These are phyloP conservation scores for Tricholomella constricta DNA, from an alignment of 768 basidiomycete genomes.

Conservation along the genomic window DNA sequence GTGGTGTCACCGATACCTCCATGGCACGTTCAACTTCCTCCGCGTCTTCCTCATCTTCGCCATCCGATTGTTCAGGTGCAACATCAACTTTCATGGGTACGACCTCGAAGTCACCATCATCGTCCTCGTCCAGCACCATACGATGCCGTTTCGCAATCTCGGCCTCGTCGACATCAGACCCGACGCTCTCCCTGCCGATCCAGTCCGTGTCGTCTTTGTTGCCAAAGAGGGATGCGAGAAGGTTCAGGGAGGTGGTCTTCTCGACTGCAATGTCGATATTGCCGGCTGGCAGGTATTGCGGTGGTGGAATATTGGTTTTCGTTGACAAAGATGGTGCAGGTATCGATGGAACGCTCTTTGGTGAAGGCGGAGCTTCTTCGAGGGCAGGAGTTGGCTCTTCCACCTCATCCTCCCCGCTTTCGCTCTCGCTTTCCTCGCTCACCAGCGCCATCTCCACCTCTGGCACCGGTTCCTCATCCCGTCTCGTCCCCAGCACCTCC, in stretches of 20 bases:
- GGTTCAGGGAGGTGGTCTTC: slow-evolving; percentile 45
- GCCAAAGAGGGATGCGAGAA: slow-evolving; percentile 58
- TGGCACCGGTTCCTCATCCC: slow-evolving; percentile 12
- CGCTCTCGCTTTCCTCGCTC: slow-evolving; percentile 18
- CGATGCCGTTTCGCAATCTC: slow-evolving; percentile 16
- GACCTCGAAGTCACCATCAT: slow-evolving; percentile 25
- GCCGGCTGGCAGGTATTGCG: slow-evolving; percentile 7
- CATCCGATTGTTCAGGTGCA: neutral
- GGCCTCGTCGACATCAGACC: slow-evolving; percentile 53
- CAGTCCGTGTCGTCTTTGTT: slow-evolving; percentile 50
- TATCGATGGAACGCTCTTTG: neutral
- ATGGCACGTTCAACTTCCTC: slow-evolving; percentile 16
- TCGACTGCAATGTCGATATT: slow-evolving; percentile 41
- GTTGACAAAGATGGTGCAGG: neutral
- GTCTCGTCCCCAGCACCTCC: slow-evolving; percentile 27
- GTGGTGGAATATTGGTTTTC: too few species aligned
- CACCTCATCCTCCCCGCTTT: slow-evolving; percentile 15
- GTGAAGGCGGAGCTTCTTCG: slow-evolving; percentile 1
- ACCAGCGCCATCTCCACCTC: slow-evolving; percentile 21
- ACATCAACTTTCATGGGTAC: slow-evolving; percentile 7
- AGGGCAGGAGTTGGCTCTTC: neutral
- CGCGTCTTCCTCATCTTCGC: slow-evolving; percentile 11
- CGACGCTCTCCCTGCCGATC: slow-evolving; percentile 60
- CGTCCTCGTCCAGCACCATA: slow-evolving; percentile 24
- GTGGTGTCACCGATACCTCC: slow-evolving; percentile 5